Evolutionary conservation across 2,329 filamentous ascomycete species (phyloP).

Genomic region (Simplicillium sp.): DNA sequence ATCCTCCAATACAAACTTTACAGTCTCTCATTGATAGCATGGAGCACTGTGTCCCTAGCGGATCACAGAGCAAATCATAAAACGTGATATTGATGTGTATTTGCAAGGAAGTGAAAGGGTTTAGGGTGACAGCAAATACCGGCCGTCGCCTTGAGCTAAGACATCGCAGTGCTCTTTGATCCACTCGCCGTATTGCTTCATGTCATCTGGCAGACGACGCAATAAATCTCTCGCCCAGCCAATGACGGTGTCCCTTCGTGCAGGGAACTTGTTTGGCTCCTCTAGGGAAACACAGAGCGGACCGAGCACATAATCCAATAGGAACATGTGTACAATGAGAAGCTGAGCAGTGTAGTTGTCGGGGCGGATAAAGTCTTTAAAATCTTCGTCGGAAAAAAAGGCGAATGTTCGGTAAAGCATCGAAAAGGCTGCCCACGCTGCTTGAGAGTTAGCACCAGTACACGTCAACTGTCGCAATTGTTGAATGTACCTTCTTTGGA

Average conservation of each 20-base stretch:
- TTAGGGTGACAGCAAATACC: slow-evolving; percentile 17
- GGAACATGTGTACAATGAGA: slow-evolving; percentile 24
- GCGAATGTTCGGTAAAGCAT: slow-evolving; percentile 11
- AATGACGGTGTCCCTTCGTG: slow-evolving; percentile 15
- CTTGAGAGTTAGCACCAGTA: slow-evolving; percentile 15
- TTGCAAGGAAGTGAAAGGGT: no score
- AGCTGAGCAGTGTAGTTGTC: slow-evolving; percentile 21
- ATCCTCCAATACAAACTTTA: no score
- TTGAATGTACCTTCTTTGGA: slow-evolving; percentile 11
- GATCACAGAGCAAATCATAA: no score
- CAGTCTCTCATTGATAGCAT: no score
- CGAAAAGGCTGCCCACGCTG: slow-evolving; percentile 14
- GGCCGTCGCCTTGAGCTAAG: slow-evolving; percentile 11
- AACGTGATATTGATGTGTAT: no score
- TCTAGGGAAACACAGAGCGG: slow-evolving; percentile 11
- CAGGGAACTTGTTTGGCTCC: slow-evolving; percentile 12
- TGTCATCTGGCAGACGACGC: slow-evolving; percentile 9
- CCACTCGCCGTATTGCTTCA: slow-evolving; percentile 11
- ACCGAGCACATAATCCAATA: slow-evolving; percentile 19
- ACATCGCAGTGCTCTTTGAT: slow-evolving; percentile 12
- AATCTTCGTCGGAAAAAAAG: slow-evolving; percentile 17
- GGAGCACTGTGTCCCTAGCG: no score
- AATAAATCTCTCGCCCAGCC: slow-evolving; percentile 13
- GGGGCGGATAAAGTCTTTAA: slow-evolving; percentile 18
- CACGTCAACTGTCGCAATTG: slow-evolving; percentile 19